These are phyloP conservation scores for Debaryomycetaceae sp. DNA, from an alignment of 1,139 yeast genomes.

Conservation along the genomic window DNA sequence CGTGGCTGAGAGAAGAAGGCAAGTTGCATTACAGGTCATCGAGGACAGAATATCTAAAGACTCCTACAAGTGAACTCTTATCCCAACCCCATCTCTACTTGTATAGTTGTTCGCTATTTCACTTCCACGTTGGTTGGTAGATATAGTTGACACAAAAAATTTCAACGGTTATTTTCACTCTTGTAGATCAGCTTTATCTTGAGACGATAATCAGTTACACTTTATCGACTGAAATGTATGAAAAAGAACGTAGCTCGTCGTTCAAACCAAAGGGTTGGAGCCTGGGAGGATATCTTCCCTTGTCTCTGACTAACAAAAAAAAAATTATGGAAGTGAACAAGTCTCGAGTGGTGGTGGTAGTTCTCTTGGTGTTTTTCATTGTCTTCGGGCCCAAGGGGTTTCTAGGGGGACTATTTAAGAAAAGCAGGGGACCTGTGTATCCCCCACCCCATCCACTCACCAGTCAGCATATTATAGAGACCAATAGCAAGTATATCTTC, in stretches of 20 bases:
- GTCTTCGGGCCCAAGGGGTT: slow-evolving; percentile 23
- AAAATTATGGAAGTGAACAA: slow-evolving; percentile 16
- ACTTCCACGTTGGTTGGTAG: not conserved
- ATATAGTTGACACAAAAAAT: not conserved
- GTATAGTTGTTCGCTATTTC: not conserved
- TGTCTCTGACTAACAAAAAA: slow-evolving; percentile 31
- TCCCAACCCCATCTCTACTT: not conserved
- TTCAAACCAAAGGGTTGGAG: slow-evolving; percentile 27
- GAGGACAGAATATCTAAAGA: slow-evolving; percentile 63
- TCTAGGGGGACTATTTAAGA: slow-evolving; percentile 7
- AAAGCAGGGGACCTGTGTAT: slow-evolving; percentile 13
- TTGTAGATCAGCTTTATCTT: not conserved
- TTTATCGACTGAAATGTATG: slow-evolving; percentile 7
- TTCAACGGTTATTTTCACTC: not conserved
- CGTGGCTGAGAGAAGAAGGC: slow-evolving; percentile 81
- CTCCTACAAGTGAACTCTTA: slow-evolving; percentile 1
- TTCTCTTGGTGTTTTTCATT: slow-evolving; percentile 19
- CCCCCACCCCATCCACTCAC: slow-evolving; percentile 37
- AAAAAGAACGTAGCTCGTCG: slow-evolving; percentile 8
- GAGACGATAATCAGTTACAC: not conserved
- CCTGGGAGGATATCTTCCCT: slow-evolving; percentile 23
- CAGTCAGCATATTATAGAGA: slow-evolving; percentile 32
- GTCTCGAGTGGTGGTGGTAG: slow-evolving; percentile 12
- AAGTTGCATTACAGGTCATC: slow-evolving; percentile 77
- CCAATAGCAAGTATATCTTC: slow-evolving; percentile 53